These are phyloP conservation scores for Casuarina equisetifolia DNA, from an alignment of 306 rosid species.

Conservation along the genomic window DNA sequence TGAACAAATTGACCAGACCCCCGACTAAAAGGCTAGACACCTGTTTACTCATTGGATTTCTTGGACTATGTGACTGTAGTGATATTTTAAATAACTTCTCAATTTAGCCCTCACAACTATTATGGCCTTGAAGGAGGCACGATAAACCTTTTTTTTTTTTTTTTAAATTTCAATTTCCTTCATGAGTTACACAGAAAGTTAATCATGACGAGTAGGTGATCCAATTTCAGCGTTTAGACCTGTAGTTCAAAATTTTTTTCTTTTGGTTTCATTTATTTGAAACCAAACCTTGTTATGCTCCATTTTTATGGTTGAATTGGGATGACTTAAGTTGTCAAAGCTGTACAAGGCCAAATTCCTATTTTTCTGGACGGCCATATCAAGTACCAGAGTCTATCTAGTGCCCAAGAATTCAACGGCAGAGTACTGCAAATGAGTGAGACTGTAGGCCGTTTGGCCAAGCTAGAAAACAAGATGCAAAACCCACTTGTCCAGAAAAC, in stretches of 20 bases:
- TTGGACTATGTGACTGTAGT: background rate
- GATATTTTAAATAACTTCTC: background rate
- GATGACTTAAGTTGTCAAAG: conserved; percentile 76
- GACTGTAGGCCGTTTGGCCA: no score
- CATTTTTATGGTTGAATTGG: background rate
- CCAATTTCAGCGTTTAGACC: background rate
- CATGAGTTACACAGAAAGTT: background rate
- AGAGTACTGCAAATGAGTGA: no score
- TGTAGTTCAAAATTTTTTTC: background rate
- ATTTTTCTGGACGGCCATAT: conserved; percentile 75
- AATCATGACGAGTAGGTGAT: background rate
- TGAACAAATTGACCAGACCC: conserved; percentile 81
- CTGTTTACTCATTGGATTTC: background rate
- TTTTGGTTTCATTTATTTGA: background rate
- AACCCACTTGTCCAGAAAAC: no score
- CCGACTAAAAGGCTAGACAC: conserved; percentile 77
- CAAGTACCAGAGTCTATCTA: no score
- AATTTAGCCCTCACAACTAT: conserved; percentile 88
- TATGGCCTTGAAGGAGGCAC: conserved; percentile 90
- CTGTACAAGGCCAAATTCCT: conserved; percentile 86
- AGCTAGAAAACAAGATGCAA: no score
- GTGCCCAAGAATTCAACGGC: no score
- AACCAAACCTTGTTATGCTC: background rate
- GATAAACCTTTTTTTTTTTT: background rate
- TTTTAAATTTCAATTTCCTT: background rate